Conservation (phyloP, 192 early-diverging fungal species). For the Paraglomus occultum region DNA sequence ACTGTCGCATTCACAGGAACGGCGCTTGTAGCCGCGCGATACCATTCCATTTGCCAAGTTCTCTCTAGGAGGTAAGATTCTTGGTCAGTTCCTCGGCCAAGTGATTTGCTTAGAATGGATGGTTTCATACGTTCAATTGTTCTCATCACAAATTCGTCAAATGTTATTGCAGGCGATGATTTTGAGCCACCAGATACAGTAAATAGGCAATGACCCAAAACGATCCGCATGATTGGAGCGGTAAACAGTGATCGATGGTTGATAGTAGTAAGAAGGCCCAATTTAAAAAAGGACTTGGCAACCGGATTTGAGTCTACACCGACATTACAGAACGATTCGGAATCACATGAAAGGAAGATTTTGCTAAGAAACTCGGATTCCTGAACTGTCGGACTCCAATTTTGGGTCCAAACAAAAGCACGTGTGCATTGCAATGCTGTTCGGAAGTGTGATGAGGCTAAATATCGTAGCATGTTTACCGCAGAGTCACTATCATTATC, state of each 20-base stretch:
- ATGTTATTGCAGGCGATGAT: not conserved
- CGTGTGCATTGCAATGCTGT: not conserved
- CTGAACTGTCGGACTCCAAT: not conserved
- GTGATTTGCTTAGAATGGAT: constrained; percentile 14
- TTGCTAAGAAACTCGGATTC: constrained; percentile 17
- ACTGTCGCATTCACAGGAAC: constrained; percentile 10
- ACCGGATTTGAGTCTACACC: not conserved
- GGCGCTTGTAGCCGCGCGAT: constrained; percentile 15
- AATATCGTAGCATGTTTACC: constrained; percentile 9
- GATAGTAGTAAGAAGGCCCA: not conserved
- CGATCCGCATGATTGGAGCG: not conserved
- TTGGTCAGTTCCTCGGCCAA: constrained; percentile 1
- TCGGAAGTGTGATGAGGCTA: not conserved
- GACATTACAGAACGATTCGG: not conserved
- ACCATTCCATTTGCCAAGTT: constrained; percentile 42
- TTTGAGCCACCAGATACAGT: not conserved
- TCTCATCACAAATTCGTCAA: constrained; percentile 6
- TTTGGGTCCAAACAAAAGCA: not conserved
- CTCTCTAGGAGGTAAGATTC: constrained; percentile 32
- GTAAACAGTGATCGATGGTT: constrained; percentile 5
- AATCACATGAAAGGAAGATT: no score
- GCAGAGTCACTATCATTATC: not conserved
- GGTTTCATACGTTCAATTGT: constrained; percentile 10
- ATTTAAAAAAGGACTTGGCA: constrained; percentile 3
- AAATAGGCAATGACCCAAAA: constrained; percentile 15